Evolutionary conservation across 2,329 filamentous ascomycete genomes (phyloP).

Genomic region (Talaromyces sp.): DNA sequence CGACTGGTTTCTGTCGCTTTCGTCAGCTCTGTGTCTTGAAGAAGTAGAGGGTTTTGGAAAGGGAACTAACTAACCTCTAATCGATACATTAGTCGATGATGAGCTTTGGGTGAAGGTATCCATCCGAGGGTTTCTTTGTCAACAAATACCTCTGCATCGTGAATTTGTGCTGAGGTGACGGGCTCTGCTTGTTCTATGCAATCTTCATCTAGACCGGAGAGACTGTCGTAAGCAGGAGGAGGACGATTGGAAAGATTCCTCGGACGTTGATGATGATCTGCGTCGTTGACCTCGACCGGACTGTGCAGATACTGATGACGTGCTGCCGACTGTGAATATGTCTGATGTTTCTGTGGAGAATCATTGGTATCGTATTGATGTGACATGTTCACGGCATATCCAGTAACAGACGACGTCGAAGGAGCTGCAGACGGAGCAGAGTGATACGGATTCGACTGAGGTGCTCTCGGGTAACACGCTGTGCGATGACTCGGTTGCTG

Average conservation of each 20-base stretch:
- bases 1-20: conserved; percentile 10
- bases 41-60: neutral
- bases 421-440: neutral
- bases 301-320: neutral
- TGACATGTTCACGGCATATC: neutral
- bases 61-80: conserved; percentile 7
- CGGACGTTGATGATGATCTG: neutral
- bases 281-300: neutral
- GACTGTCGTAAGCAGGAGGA: neutral
- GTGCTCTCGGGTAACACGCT: neutral
- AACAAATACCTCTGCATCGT: conserved; percentile 11
- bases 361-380: neutral
- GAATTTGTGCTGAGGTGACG: neutral
- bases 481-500: neutral
- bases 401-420: neutral
- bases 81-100: neutral
- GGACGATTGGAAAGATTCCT: neutral
- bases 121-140: conserved; percentile 11
- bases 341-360: neutral
- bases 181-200: neutral
- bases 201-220: neutral
- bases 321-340: neutral
- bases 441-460: neutral
- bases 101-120: neutral
- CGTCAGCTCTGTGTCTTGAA: neutral